phyloP scores from a whole-genome alignment of 2,329 filamentous ascomycete genomes.

The Cytospora leucostoma region DNA sequence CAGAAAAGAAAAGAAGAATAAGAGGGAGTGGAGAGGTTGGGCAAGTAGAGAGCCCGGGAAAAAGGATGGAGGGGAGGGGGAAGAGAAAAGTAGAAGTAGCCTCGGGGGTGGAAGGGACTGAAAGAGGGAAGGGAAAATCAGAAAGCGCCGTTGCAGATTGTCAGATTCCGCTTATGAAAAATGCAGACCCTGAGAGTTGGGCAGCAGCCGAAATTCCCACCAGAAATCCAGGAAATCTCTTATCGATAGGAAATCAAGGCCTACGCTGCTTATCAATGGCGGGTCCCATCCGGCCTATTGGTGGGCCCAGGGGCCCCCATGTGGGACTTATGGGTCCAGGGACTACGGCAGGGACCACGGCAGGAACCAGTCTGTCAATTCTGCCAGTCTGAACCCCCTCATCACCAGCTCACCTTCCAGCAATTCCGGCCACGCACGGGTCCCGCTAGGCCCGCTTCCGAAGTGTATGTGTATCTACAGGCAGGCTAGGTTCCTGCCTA shows the following conservation, averaged over 20 bases:
- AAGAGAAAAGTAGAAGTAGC: background rate
- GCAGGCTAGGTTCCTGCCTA: no score
- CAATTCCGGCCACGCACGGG: no score
- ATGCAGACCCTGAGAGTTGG: background rate
- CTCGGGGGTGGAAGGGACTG: background rate
- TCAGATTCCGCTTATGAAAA: background rate
- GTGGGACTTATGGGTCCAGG: no score
- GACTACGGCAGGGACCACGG: no score
- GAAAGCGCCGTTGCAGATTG: background rate
- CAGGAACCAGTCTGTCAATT: no score
- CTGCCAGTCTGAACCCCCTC: no score
- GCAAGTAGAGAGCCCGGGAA: background rate
- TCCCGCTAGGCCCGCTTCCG: background rate
- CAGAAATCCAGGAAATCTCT: background rate
- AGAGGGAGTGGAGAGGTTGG: slow-evolving; percentile 27
- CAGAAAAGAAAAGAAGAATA: slow-evolving; percentile 1
- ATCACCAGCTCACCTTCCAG: no score
- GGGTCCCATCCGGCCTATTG: background rate
- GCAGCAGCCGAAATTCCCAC: background rate
- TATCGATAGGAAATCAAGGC: background rate
- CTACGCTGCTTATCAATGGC: background rate
- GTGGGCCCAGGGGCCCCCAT: background rate
- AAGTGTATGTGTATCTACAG: background rate
- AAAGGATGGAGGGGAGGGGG: background rate
- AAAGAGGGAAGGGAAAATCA: background rate